phyloP scores from a whole-genome alignment of 129 eudicot species.

The Heracleum sosnowskyi region DNA sequence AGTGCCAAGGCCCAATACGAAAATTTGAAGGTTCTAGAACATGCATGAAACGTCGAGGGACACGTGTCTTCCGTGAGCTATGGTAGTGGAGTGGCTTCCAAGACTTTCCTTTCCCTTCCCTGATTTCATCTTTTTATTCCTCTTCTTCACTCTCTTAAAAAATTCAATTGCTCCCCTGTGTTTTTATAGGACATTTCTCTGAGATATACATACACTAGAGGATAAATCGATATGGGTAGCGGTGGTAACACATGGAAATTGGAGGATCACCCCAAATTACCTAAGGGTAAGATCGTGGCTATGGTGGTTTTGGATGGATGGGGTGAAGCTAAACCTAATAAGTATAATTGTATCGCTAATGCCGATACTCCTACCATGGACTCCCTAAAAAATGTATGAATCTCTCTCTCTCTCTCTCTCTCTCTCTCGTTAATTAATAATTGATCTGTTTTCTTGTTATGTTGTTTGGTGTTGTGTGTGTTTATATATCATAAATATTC shows the following conservation, averaged over 20 bases:
- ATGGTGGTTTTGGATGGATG: constrained; percentile 61
- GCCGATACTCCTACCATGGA: constrained; percentile 64
- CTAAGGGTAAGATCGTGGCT: constrained; percentile 45
- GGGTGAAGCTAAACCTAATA: constrained; percentile 53
- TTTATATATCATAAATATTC: not conserved
- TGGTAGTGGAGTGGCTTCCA: not conserved
- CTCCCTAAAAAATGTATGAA: constrained; percentile 39
- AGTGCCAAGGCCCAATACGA: not conserved
- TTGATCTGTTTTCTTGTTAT: not conserved
- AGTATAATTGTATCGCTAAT: constrained; percentile 44
- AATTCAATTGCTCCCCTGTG: not conserved
- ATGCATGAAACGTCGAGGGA: not conserved
- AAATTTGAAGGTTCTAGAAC: not conserved
- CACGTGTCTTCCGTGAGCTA: constrained; percentile 1
- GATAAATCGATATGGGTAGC: not conserved
- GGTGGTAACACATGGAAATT: constrained; percentile 29
- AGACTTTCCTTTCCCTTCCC: not conserved
- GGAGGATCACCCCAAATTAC: constrained; percentile 49
- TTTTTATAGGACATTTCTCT: no score
- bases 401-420: not conserved
- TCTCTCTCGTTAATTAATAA: not conserved
- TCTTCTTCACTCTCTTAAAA: not conserved
- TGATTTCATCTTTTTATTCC: not conserved
- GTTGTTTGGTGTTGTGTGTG: not conserved
- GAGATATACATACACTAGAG: no score